A percentile compares a stretch with the other conserved stretches of the same genome.
Conservation (phyloP, 2,329 filamentous ascomycete genomes). For the Epichloe uncinata region DNA sequence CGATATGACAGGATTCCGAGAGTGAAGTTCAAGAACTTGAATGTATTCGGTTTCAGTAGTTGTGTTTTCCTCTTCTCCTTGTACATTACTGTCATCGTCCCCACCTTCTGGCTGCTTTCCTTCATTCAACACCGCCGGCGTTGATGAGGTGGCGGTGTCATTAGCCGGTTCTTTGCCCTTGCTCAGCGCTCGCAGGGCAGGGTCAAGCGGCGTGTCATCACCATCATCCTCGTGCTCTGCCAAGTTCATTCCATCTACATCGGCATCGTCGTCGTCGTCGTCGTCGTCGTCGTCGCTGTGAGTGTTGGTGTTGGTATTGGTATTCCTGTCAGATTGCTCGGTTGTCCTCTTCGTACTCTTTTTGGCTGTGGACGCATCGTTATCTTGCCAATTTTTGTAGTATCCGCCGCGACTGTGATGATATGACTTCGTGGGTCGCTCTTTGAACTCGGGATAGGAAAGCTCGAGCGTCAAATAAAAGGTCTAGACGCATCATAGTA, state of each 20-base stretch:
- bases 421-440: no score
- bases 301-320: no score
- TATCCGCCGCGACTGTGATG: no score
- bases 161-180: slow-evolving; percentile 9
- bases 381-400: no score
- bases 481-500: no score
- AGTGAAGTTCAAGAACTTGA: slow-evolving; percentile 76
- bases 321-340: no score
- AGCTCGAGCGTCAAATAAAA: no score
- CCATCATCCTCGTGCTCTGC: slow-evolving; percentile 1
- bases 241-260: slow-evolving; percentile 6
- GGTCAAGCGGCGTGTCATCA: slow-evolving; percentile 5
- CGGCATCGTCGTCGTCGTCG: slow-evolving; percentile 5
- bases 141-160: background rate
- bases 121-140: background rate
- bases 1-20: slow-evolving; percentile 60
- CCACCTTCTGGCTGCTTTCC: background rate
- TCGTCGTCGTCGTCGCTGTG: no score
- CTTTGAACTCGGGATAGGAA: no score
- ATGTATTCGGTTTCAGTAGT: slow-evolving; percentile 30
- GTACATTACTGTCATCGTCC: background rate
- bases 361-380: no score
- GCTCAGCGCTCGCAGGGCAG: slow-evolving; percentile 2
- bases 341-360: no score
- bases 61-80: slow-evolving; percentile 5